phyloP scores from a whole-genome alignment of 331 rosid genomes.

The Acacia concinna region DNA sequence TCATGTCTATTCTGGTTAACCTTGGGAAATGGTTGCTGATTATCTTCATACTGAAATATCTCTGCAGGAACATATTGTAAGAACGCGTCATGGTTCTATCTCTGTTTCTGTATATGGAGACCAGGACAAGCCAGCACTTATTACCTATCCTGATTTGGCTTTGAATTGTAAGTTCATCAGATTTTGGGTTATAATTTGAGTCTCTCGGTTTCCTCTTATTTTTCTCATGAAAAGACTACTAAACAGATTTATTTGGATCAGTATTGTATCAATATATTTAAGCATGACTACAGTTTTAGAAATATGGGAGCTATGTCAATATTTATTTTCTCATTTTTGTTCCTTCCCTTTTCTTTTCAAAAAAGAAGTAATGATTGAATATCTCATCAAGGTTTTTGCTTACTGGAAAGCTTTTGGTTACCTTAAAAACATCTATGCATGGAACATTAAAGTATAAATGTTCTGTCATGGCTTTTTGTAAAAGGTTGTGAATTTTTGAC shows the following conservation, averaged over 20 bases:
- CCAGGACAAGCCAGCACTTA: slow-evolving; percentile 89
- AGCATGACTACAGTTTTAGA: neutral
- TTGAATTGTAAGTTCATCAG: slow-evolving; percentile 70
- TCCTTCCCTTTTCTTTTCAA: neutral
- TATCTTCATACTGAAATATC: slow-evolving; percentile 26
- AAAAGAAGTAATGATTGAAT: neutral
- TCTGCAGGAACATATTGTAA: slow-evolving; percentile 78
- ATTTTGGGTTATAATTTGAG: slow-evolving; percentile 4
- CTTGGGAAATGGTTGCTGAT: slow-evolving; percentile 28
- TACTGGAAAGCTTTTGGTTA: neutral
- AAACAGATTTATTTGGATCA: slow-evolving; percentile 22
- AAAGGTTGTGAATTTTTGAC: slow-evolving; percentile 9
- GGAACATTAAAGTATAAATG: slow-evolving; percentile 3
- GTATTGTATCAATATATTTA: neutral
- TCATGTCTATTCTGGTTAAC: slow-evolving; percentile 16
- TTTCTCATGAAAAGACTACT: neutral
- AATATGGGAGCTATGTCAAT: slow-evolving; percentile 5
- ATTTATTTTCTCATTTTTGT: neutral
- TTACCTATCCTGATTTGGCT: slow-evolving; percentile 93
- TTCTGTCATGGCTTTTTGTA: neutral
- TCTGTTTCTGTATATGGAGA: slow-evolving; percentile 89
- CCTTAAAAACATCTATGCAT: slow-evolving; percentile 9
- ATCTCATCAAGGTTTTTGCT: neutral
- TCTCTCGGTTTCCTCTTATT: neutral
- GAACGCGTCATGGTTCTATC: slow-evolving; percentile 68